Conservation (phyloP, 2,329 filamentous ascomycete genomes). For the Fusarium sp. region DNA sequence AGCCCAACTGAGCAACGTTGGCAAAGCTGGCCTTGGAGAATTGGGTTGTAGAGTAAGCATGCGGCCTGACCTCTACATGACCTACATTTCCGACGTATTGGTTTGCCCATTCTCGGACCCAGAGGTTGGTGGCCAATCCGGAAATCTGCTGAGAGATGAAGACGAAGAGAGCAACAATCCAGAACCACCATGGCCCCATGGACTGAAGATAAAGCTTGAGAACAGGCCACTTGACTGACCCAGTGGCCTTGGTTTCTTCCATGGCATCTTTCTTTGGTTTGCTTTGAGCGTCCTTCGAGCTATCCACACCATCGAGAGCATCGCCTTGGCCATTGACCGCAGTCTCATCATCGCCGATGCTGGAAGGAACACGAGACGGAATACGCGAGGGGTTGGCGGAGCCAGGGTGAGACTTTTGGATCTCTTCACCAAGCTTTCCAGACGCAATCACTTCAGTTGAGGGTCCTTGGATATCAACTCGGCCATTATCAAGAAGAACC, state of each 20-base stretch:
- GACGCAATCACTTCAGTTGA: slow-evolving; percentile 83
- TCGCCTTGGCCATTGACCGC: slow-evolving; percentile 65
- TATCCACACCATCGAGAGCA: slow-evolving; percentile 60
- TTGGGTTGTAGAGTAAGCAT: slow-evolving; percentile 45
- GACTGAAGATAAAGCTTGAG: slow-evolving; percentile 86
- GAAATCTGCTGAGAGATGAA: slow-evolving; percentile 88
- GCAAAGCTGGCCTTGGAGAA: slow-evolving; percentile 53
- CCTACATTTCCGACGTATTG: slow-evolving; percentile 71
- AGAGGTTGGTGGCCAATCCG: slow-evolving; percentile 89
- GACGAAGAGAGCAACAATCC: slow-evolving; percentile 79
- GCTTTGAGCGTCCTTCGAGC: slow-evolving; percentile 61
- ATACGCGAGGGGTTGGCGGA: slow-evolving; percentile 79
- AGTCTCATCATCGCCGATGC: slow-evolving; percentile 75
- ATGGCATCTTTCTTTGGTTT: slow-evolving; percentile 65
- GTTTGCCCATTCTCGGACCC: slow-evolving; percentile 96
- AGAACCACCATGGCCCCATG: slow-evolving; percentile 99
- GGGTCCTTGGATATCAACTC: slow-evolving; percentile 80
- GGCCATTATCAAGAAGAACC: slow-evolving; percentile 89
- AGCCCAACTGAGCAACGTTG: slow-evolving; percentile 56
- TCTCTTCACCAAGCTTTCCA: slow-evolving; percentile 90
- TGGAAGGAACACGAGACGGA: slow-evolving; percentile 83
- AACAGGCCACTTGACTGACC: slow-evolving; percentile 89
- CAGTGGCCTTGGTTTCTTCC: slow-evolving; percentile 84
- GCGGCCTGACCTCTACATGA: slow-evolving; percentile 38
- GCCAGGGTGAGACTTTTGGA: slow-evolving; percentile 77